phyloP scores from a whole-genome alignment of 2,329 filamentous ascomycete species.

The Trichophyton simii region DNA sequence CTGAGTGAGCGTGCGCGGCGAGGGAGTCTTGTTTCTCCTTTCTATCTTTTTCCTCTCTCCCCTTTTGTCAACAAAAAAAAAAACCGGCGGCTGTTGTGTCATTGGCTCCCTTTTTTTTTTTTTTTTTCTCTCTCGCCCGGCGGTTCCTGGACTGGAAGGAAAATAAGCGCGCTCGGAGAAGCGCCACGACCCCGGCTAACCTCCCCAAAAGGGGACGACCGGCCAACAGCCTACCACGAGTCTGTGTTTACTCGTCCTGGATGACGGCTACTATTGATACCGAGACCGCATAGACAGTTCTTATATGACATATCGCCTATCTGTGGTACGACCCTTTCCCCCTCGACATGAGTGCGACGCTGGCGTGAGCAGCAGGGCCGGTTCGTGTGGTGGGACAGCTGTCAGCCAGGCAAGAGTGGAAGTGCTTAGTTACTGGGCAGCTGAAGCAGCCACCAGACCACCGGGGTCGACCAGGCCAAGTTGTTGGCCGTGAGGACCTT shows the following conservation, averaged over 20 bases:
- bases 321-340: background rate
- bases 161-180: background rate
- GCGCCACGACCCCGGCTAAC: background rate
- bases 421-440: background rate
- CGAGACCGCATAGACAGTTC: background rate
- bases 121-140: background rate
- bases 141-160: background rate
- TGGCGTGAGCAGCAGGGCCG: background rate
- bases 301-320: background rate
- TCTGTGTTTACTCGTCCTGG: background rate
- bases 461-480: background rate
- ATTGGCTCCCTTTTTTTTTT: background rate
- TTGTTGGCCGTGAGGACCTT: background rate
- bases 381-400: background rate
- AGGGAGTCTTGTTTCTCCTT: background rate
- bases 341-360: background rate
- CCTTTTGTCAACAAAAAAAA: constrained; percentile 2
- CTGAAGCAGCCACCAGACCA: background rate
- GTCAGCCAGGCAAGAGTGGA: background rate
- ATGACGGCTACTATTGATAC: background rate
- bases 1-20: background rate
- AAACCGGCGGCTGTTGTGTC: background rate
- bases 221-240: background rate
- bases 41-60: background rate
- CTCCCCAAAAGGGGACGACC: background rate